These are phyloP conservation scores for Aspergillus saccharolyticus DNA, from an alignment of 495 filamentous ascomycete species.

Conservation along the genomic window DNA sequence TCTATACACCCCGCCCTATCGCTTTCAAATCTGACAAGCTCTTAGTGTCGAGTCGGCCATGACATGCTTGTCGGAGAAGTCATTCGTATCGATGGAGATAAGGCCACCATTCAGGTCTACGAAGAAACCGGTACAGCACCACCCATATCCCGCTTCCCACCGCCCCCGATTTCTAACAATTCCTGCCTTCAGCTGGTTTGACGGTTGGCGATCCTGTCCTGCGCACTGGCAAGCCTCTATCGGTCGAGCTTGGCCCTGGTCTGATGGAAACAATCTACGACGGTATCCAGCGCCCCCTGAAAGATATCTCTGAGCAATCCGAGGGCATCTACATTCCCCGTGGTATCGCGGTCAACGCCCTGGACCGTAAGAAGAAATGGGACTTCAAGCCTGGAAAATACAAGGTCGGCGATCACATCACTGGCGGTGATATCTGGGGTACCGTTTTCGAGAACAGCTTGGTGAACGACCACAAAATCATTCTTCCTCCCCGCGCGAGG, in stretches of 20 bases:
- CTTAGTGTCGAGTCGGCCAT: constrained; percentile 78
- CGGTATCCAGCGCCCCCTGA: constrained; percentile 93
- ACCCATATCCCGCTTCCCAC: constrained; percentile 17
- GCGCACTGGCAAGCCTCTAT: constrained; percentile 89
- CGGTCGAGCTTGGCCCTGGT: constrained; percentile 94
- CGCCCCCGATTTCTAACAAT: constrained; percentile 15
- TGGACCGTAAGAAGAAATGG: constrained; percentile 88
- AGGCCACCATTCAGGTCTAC: constrained; percentile 96
- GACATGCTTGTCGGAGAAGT: constrained; percentile 91
- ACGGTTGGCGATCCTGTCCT: constrained; percentile 91
- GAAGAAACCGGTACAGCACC: constrained; percentile 81
- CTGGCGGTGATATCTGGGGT: constrained; percentile 92
- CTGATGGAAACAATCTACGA: constrained; percentile 99
- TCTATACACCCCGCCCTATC: constrained; percentile 2
- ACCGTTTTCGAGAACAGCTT: constrained; percentile 94
- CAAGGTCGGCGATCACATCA: constrained; percentile 95
- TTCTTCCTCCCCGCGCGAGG: constrained; percentile 84
- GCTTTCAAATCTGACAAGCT: not conserved
- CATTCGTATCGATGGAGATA: constrained; percentile 93
- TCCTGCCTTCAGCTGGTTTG: constrained; percentile 64
- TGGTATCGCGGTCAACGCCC: constrained; percentile 81
- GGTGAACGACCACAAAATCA: constrained; percentile 88
- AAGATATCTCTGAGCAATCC: constrained; percentile 68
- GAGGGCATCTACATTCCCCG: constrained; percentile 95
- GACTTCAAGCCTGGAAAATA: constrained; percentile 79